These are phyloP conservation scores for Bonia amplexicaulis DNA, from an alignment of 176 grass and related monocot genomes.

Conservation along the genomic window DNA sequence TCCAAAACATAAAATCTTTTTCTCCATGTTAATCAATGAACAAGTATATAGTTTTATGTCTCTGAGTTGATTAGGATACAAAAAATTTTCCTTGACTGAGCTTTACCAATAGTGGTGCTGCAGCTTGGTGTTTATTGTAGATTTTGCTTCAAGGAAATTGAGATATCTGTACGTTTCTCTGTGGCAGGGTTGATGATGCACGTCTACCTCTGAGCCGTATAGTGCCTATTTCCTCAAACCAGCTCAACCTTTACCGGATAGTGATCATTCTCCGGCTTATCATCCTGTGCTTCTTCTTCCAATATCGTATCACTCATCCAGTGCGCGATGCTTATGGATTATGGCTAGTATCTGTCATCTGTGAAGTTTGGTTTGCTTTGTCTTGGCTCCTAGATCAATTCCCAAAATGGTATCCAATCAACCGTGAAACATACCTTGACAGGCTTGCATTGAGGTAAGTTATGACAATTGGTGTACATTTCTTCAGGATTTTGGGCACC, in stretches of 20 bases:
- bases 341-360: conserved; percentile 96
- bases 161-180: conserved; percentile 31
- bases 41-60: neutral
- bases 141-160: conserved; percentile 18
- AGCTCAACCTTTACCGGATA: conserved; percentile 89
- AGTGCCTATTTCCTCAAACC: conserved; percentile 83
- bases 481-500: conserved; percentile 2
- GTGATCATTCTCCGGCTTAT: conserved; percentile 98
- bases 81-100: neutral
- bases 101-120: neutral
- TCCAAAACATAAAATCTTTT: neutral
- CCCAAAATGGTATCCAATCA: conserved; percentile 97
- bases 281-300: conserved; percentile 99
- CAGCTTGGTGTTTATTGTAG: neutral
- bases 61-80: neutral
- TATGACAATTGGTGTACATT: neutral
- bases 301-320: conserved; percentile 95
- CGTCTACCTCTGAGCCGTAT: conserved; percentile 88
- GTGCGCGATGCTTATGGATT: conserved; percentile 85
- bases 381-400: conserved; percentile 99
- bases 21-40: conserved; percentile 3
- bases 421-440: conserved; percentile 95
- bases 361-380: conserved; percentile 98
- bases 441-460: conserved; percentile 89
- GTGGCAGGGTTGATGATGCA: conserved; percentile 88